Evolutionary conservation across 331 rosid species (phyloP), one percentile per base, ranked within the genome.

Genomic region (Stylosanthes scabra): DNA sequence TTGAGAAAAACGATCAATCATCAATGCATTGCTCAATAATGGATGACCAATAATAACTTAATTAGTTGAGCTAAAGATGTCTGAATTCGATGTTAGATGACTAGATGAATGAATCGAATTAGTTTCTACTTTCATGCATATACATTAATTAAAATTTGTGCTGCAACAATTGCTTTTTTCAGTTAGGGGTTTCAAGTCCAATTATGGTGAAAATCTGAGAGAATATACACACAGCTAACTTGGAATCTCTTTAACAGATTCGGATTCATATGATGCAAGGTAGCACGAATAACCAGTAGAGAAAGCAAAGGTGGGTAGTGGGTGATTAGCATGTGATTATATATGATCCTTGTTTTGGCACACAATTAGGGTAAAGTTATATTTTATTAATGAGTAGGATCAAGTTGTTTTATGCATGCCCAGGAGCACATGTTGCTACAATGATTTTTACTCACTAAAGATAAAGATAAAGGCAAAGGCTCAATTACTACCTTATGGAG

Each of bases 291-390:
- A n/a, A n/a, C n/a, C n/a, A n/a, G n/a, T n/a, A n/a, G n/a, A n/a
- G n/a, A n/a, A n/a, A n/a, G n/a, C n/a, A 61, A 31, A 31, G 37
- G 37, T 31, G 16, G 68, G 25, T 4, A 74, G 72, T 28, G 57
- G 72, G 81, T 89, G 85, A 76, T 87, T 86, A 75, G 85, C 87
- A 89, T 81, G 95, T 87, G 95, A 75, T 73, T 42, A 70, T 50
- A 67, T 56, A 67, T 59, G 71, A 68, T 67, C 77, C 84, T 78
- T 75, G 76, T 78, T 81, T 82, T 49, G 56, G 14, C 13, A 41
- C 39, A 54, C 49, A 16, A 68, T 61, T 27, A 71, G 31, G 67
- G 46, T 74, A 52, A 31, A 31, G 62, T 72, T 50, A 20, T 40
- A 40, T 72, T 65, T 9, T 2, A 27, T 1, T 29, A 20, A 12